phyloP scores from a whole-genome alignment of 2,329 filamentous ascomycete genomes.

The Fusarium sp. region DNA sequence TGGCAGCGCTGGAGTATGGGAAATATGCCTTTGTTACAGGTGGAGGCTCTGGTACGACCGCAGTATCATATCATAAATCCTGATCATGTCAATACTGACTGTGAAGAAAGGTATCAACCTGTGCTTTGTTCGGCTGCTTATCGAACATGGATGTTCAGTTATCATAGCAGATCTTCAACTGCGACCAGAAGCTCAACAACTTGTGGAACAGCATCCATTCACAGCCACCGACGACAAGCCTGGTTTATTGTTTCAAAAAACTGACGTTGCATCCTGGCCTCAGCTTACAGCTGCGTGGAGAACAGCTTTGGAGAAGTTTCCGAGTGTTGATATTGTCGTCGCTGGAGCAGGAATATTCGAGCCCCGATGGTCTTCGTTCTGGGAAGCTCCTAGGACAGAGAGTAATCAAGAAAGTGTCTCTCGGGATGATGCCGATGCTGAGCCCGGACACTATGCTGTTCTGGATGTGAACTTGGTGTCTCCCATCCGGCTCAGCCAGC shows the following conservation, averaged over 20 bases:
- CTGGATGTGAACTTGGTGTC: conserved; percentile 53
- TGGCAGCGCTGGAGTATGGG: conserved; percentile 44
- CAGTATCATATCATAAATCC: background rate
- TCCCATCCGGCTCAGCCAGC: conserved; percentile 53
- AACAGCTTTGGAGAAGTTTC: conserved; percentile 45
- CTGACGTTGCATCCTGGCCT: conserved; percentile 53
- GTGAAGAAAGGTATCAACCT: conserved; percentile 51
- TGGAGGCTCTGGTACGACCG: conserved; percentile 38
- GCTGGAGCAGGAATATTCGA: conserved; percentile 54
- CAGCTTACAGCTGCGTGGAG: conserved; percentile 49
- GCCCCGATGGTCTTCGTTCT: conserved; percentile 52
- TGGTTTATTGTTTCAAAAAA: conserved; percentile 51
- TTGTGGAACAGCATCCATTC: conserved; percentile 49
- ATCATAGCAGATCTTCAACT: conserved; percentile 53
- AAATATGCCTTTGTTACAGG: conserved; percentile 39
- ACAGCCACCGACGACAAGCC: conserved; percentile 32
- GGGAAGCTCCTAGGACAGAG: conserved; percentile 49
- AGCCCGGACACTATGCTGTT: conserved; percentile 50
- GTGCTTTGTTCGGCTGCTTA: conserved; percentile 50
- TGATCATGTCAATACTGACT: background rate
- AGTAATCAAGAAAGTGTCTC: conserved; percentile 46
- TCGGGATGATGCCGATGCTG: conserved; percentile 44
- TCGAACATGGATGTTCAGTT: conserved; percentile 52
- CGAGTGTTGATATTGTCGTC: conserved; percentile 52
- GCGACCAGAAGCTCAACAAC: conserved; percentile 49